Conservation (phyloP, 2,329 filamentous ascomycete genomes). For the Trichoderma sp. region DNA sequence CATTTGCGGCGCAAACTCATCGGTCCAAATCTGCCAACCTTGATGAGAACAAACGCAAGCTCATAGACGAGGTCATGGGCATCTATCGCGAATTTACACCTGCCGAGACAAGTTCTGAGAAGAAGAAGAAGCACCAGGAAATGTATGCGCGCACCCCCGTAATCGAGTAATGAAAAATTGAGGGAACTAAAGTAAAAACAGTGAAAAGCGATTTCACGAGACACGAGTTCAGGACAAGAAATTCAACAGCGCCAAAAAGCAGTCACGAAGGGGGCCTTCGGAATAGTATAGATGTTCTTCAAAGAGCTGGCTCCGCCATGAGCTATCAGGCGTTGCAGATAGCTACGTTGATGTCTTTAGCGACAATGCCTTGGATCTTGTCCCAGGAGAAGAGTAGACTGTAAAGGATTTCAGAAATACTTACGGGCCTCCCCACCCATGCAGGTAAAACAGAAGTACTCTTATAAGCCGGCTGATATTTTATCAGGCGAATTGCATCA, state of each 20-base stretch:
- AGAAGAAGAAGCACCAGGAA: slow-evolving; percentile 50
- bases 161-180: not conserved
- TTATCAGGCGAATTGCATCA: too few species aligned
- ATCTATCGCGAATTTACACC: slow-evolving; percentile 52
- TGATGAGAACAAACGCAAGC: slow-evolving; percentile 54
- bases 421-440: too few species aligned
- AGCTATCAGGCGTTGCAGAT: too few species aligned
- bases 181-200: slow-evolving; percentile 29
- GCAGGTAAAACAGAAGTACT: too few species aligned
- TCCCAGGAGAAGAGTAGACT: slow-evolving; percentile 11
- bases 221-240: slow-evolving; percentile 51
- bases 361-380: slow-evolving; percentile 2
- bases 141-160: slow-evolving; percentile 40
- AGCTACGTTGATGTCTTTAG: not conserved
- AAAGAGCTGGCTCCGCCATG: too few species aligned
- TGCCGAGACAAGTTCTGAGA: slow-evolving; percentile 47
- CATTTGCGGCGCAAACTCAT: slow-evolving; percentile 57
- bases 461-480: too few species aligned
- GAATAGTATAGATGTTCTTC: slow-evolving; percentile 4
- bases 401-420: too few species aligned
- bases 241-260: slow-evolving; percentile 52
- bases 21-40: slow-evolving; percentile 54
- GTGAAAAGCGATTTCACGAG: slow-evolving; percentile 49
- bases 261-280: slow-evolving; percentile 43
- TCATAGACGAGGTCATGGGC: slow-evolving; percentile 48